Base-by-base conservation (phyloP, 768 basidiomycete genomes). In the Calocybe indica region DNA sequence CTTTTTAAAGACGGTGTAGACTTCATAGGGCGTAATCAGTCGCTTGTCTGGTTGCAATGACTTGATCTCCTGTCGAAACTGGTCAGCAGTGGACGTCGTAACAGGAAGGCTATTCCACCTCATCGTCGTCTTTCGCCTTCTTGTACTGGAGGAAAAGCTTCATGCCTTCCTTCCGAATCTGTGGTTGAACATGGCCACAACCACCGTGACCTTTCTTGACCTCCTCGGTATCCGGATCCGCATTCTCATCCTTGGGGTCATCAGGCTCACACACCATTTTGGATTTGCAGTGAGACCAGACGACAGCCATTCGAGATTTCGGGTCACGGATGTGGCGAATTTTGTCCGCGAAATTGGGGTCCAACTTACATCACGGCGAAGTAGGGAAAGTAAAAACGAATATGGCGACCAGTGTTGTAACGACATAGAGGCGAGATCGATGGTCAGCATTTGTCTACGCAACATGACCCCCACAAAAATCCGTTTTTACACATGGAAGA, bases 91-190 rank as follows among this genome's bases (percentile, higher is more conserved):
- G 37, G 13, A 37, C 30, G 10, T 45, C 41, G 28, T 43, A 44
- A 40, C 31, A 43, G 48, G 10, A 29, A 47, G 46, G 34, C 51
- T n/a, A 41, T 79, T 83, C 55, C 63, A 91, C 91, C 75, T 97
- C 96, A 50, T 92, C 92, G 47, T 95, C 91, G 54, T 95, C 92
- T 64, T 91, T 92, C n/a, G 82, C 69, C 58, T 88, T 86, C 71
- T 96, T 97, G 74, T 93, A 94, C 52, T 95, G 90, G 15, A 92
- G 80, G 58, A 93, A 94, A 28, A 98, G 74, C 68, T 97, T 97
- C 51, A 98, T 65, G 8, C 92, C 96, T 63, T 99, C 96, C 70
- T 94, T 97, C 52, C 96, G 72, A 57, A 97, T 79, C 44, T 76
- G 71, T 0, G 96, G 96, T 64, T 99, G 96, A 28, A 76, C 65